Base-by-base conservation (phyloP, 139 green algal genomes). In the Tetraselmis striata region DNA sequence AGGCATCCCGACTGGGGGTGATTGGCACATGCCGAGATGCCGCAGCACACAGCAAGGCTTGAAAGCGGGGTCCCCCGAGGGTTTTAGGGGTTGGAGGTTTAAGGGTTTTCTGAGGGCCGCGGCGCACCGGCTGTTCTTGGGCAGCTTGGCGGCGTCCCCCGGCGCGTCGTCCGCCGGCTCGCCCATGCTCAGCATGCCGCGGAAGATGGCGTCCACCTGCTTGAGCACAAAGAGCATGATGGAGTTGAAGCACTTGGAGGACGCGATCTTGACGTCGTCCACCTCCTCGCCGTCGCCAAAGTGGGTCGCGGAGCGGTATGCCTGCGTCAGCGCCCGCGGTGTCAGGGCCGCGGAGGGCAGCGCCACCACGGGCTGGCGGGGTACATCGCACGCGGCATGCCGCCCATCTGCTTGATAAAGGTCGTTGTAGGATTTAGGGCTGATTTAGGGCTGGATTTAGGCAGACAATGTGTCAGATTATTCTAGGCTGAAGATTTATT, bases 161-260 rank as follows among this genome's bases (percentile, higher is more conserved):
- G 45, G 11, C 45, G 45, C 45, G 45, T n/a, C 77, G 23, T 78
- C 30, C 31, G 27, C 29, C 11, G 75, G 79, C 81, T 83, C 82
- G 67, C 83, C 83, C 45, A 85, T 59, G 2, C 84, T 76, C 78
- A 84, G 82, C 74, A 83, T 81, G 24, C 79, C 59, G 2, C 89
- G 83, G 81, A 98, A 93, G 77, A 98, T 92, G 77, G 84, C 88
- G 82, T 98, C 92, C 1, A 89, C 91, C 85, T 98, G 92, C 2
- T 59, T 80, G 26, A 98, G 89, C 81, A 94, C 89, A 87, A 97
- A 98, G 31, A 98, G 84, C 83, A 98, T 84, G n/a, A 97, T 79
- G 26, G 82, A 78, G 89, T 98, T 97, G 91, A 97, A 98, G 1
- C 94, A 92, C 22, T 92, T 84, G 5, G 80, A 89, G 85, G 85